Base-by-base conservation (phyloP, 495 filamentous ascomycete species). In the Echria macrotheca region DNA sequence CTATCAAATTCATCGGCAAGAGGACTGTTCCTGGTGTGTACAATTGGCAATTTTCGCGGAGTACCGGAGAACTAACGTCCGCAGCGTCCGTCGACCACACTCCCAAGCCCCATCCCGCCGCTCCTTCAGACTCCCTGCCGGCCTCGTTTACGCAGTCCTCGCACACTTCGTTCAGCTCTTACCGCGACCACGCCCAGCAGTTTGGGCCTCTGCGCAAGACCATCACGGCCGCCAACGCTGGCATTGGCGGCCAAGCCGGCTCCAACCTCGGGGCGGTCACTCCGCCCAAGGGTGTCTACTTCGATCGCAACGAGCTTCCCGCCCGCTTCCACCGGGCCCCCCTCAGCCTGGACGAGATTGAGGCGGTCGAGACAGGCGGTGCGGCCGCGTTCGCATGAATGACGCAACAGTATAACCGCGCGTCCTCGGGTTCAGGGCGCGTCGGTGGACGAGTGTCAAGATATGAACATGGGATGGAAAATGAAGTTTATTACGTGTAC, bases 1-100 rank as follows among this genome's bases (percentile, higher is more conserved):
- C 95, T 68, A 98, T 98, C 63, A 82, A 84, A 54, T 98, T 98
- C 73, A 55, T 97, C 37, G 93, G 93, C 63, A 93, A 89, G 75
- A 84, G 93, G 48, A 74, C 82, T 19, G 72, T 80, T 54, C 91
- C 91, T 56, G 68, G 91, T 96, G 77, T 41, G 85, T 76, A 23
- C 38, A 15, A 8, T 4, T 35, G 22, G 22, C 2, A 3, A n/a
- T 12, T 44, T 44, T 43, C 12, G 18, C 19, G n/a, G n/a, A n/a
- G n/a, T n/a, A n/a, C n/a, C n/a, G n/a, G n/a, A n/a, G n/a, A n/a
- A n/a, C 33, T 39, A 17, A 47, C 43, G 28, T 39, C 39, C 7
- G 12, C 39, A 93, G 81, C 78, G 44, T 78, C 80, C 32, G 25
- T 95, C 61, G 91, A 96, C 74, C 89, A 95, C 76, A 76, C 86